Conservation (phyloP, 257 asterid genomes). For the Eustoma russellianum region DNA sequence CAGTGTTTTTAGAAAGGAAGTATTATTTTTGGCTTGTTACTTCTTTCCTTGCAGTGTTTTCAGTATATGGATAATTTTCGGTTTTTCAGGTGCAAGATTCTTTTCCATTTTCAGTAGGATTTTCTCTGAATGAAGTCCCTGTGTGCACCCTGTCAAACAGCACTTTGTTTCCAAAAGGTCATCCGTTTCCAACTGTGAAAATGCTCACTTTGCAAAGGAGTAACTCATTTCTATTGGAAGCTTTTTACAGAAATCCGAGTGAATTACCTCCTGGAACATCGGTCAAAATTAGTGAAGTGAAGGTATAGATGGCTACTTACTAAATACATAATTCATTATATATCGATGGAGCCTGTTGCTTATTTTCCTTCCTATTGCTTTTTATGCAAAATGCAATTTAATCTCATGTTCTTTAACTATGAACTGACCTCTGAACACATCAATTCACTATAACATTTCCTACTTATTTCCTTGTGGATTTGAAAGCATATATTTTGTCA, state of each 20-base stretch:
- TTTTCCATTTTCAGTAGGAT: slow-evolving; percentile 81
- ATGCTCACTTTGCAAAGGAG: slow-evolving; percentile 56
- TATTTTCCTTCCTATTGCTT: too few species aligned
- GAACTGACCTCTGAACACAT: too few species aligned
- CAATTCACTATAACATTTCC: too few species aligned
- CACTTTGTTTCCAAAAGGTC: slow-evolving; percentile 56
- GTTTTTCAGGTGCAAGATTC: slow-evolving; percentile 79
- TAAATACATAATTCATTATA: too few species aligned
- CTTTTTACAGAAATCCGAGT: slow-evolving; percentile 50
- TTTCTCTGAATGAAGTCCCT: slow-evolving; percentile 52
- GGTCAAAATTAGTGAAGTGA: slow-evolving; percentile 46
- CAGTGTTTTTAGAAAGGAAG: too few species aligned
- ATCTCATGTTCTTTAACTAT: too few species aligned
- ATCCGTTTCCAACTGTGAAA: slow-evolving; percentile 63
- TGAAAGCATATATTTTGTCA: too few species aligned
- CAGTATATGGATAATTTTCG: slow-evolving; percentile 11
- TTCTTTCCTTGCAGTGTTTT: neutral
- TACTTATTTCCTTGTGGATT: too few species aligned
- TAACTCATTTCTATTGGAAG: slow-evolving; percentile 57
- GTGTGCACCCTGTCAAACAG: slow-evolving; percentile 38
- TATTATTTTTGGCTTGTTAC: too few species aligned
- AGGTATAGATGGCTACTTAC: too few species aligned
- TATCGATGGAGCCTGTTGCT: too few species aligned
- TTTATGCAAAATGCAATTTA: too few species aligned
- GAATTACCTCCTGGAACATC: slow-evolving; percentile 71